Evolutionary conservation across 371 early-diverging fungal species (phyloP).

Genomic region (Zopfochytrium polystomum): DNA sequence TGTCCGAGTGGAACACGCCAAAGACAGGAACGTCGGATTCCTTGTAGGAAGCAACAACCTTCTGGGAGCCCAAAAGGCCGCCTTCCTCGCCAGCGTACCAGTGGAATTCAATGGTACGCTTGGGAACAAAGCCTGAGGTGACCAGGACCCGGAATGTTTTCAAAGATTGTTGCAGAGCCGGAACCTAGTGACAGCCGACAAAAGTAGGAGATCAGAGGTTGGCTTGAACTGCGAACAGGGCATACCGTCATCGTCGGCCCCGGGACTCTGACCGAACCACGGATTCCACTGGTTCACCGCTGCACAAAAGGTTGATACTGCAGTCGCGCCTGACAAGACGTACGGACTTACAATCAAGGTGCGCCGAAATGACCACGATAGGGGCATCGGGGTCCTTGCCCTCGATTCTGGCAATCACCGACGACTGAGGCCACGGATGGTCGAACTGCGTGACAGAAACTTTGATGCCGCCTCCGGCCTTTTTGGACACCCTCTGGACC

Average conservation of each 20-base stretch:
- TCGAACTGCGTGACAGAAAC: slow-evolving; percentile 71
- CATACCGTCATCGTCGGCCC: slow-evolving; percentile 58
- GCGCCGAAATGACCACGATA: slow-evolving; percentile 81
- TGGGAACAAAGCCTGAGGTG: slow-evolving; percentile 65
- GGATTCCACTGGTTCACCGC: slow-evolving; percentile 57
- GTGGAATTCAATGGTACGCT: slow-evolving; percentile 88
- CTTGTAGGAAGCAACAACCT: slow-evolving; percentile 69
- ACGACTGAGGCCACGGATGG: slow-evolving; percentile 66
- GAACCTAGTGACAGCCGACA: slow-evolving; percentile 27
- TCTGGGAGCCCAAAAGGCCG: slow-evolving; percentile 69
- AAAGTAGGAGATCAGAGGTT: not conserved
- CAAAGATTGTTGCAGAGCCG: slow-evolving; percentile 84
- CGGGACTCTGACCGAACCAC: slow-evolving; percentile 74
- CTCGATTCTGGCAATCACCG: slow-evolving; percentile 61
- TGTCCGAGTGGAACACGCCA: slow-evolving; percentile 74
- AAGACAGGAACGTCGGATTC: slow-evolving; percentile 39
- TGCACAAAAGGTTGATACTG: slow-evolving; percentile 43
- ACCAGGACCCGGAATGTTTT: slow-evolving; percentile 74
- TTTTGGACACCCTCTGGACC: slow-evolving; percentile 27
- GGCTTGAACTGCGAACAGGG: slow-evolving; percentile 40
- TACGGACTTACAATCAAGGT: slow-evolving; percentile 77
- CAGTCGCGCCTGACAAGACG: slow-evolving; percentile 50
- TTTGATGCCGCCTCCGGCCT: slow-evolving; percentile 27
- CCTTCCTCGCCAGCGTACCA: slow-evolving; percentile 59
- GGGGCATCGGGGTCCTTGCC: slow-evolving; percentile 44